Percentiles rank a stretch among this genome's conserved stretches.
These are phyloP conservation scores for Alternaria tenuissima DNA, from an alignment of 2,329 filamentous ascomycete species.

Conservation along the genomic window DNA sequence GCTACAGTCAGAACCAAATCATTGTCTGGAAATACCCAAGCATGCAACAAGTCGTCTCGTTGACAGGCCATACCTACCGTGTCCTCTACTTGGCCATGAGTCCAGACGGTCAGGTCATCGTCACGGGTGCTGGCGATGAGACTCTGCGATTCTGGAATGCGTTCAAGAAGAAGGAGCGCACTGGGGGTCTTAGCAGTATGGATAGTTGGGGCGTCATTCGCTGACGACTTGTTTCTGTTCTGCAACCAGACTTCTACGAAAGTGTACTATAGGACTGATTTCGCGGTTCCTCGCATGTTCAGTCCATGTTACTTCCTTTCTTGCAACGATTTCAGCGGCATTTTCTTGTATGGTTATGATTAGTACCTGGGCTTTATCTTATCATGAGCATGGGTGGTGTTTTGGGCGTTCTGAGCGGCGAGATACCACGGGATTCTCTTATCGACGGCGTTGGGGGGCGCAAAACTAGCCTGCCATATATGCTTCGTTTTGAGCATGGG, in stretches of 20 bases:
- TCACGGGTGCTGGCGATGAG: constrained; percentile 96
- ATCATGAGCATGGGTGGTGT: constrained; percentile 5
- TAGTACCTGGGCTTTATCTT: background rate
- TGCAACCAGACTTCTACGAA: constrained; percentile 7
- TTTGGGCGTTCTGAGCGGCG: constrained; percentile 9
- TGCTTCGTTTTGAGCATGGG: background rate
- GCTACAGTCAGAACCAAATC: constrained; percentile 97
- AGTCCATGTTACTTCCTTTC: constrained; percentile 1
- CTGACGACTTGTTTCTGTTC: constrained; percentile 41
- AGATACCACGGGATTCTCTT: constrained; percentile 17
- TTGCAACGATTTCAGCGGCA: constrained; percentile 8
- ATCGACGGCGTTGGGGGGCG: constrained; percentile 3
- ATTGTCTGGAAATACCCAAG: constrained; percentile 99
- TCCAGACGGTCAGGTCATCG: constrained; percentile 90
- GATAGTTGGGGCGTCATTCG: constrained; percentile 87
- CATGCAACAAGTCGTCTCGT: constrained; percentile 94
- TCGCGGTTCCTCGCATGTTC: background rate
- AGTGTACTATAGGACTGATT: constrained; percentile 12
- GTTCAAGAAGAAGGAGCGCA: constrained; percentile 82
- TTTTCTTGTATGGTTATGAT: constrained; percentile 14
- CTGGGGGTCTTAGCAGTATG: constrained; percentile 64
- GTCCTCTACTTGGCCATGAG: constrained; percentile 98
- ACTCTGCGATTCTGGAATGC: constrained; percentile 97
- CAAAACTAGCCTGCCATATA: background rate
- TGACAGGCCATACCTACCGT: constrained; percentile 96